phyloP scores from a whole-genome alignment of 805 yeast genomes.

The Lipomyces starkeyi region DNA sequence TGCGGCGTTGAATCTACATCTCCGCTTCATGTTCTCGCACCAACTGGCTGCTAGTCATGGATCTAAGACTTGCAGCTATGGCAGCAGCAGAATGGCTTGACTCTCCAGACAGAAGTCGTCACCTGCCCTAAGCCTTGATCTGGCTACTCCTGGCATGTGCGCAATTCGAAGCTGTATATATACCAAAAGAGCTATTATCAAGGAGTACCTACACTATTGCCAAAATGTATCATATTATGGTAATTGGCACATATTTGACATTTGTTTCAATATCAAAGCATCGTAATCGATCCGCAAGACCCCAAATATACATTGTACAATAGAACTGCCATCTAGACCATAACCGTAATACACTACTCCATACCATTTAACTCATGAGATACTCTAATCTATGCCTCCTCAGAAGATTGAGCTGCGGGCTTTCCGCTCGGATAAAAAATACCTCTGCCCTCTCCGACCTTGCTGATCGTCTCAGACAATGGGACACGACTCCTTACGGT shows the following conservation, averaged over 20 bases:
- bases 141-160: background rate
- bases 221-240: background rate
- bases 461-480: conserved; percentile 75
- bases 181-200: background rate
- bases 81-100: too few species aligned
- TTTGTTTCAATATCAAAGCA: background rate
- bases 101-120: background rate
- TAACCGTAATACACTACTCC: background rate
- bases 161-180: background rate
- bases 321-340: background rate
- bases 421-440: conserved; percentile 25
- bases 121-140: background rate
- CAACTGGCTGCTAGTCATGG: too few species aligned
- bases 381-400: background rate
- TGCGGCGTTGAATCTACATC: too few species aligned
- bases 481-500: conserved; percentile 83
- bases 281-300: background rate
- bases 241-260: background rate
- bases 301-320: background rate
- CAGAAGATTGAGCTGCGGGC: background rate
- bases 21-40: too few species aligned
- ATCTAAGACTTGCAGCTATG: background rate
- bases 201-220: too few species aligned
- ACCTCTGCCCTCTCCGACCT: conserved; percentile 60
- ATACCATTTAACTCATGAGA: background rate